Base-by-base conservation (phyloP, 345 rosid species). In the Brassica juncea region DNA sequence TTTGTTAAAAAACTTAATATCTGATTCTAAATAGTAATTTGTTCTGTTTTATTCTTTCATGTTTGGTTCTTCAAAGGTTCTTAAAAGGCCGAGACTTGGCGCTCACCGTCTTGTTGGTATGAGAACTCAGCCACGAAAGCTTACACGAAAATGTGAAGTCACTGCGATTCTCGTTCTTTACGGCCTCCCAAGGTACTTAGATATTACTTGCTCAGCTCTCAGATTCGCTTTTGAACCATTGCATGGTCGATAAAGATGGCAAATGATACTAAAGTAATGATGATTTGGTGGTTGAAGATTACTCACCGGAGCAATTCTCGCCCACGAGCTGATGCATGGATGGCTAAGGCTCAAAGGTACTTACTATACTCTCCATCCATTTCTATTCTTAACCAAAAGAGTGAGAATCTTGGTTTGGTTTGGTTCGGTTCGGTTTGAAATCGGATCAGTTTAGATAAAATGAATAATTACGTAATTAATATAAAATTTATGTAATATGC, bases 161-260 rank as follows among this genome's bases (percentile, higher is more conserved):
- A 93, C 98, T 1, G 99, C 99, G 23, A 95, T 95, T 79, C 92
- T 95, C 37, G 99, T 93, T 66, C 97, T 93, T 61, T 93, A 93
- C 64, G 96, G 99, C 52, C 94, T 95, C 77, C 99, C 99, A 68
- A 88, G 98, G 99, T 90, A 86, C 44, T 12, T 44, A 44, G 12
- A 47, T 47, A 47, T 34, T 21, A 60, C 23, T 61, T 59, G 0
- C 68, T 65, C 21, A 21, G 44, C 44, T 72, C 62, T 72, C 28
- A 69, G 6, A 34, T 54, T 71, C 0, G 9, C 1, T 78, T 37
- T 37, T 37, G 1, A 28, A 12, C 7, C 30, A 77, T 71, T 71
- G 11, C 73, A 23, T 59, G 31, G 1, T 1, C 63, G 63, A 23
- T 59, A 59, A 59, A 59, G 32, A 59, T 59, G 32, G 64, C 32